phyloP scores from a whole-genome alignment of 2,329 filamentous ascomycete species.

The Cercospora citrullina region DNA sequence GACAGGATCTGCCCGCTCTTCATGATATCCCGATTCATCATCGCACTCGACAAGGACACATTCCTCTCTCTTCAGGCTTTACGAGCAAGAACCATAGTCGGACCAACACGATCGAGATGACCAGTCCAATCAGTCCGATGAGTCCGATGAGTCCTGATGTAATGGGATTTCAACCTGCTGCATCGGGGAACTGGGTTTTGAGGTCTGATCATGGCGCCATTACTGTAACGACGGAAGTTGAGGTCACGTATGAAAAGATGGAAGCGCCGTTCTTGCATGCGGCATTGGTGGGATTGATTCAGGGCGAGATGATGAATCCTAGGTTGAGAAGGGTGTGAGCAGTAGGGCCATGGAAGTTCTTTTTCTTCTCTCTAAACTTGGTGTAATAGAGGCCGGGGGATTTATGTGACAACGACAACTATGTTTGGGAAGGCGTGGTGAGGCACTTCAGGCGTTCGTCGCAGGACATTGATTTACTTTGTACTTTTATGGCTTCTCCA shows the following conservation, averaged over 20 bases:
- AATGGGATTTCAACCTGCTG: neutral
- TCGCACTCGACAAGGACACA: constrained; percentile 14
- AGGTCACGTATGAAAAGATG: constrained; percentile 20
- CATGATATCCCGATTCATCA: neutral
- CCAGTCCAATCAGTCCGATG: neutral
- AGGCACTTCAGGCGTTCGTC: neutral
- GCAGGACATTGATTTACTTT: neutral
- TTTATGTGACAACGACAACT: no score
- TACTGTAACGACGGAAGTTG: constrained; percentile 23
- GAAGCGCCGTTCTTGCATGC: constrained; percentile 35
- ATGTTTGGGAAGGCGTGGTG: no score
- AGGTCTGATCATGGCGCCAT: constrained; percentile 10
- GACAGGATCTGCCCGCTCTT: neutral
- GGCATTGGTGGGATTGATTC: constrained; percentile 34
- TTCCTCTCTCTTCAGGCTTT: constrained; percentile 11
- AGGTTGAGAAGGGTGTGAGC: neutral
- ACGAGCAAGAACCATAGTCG: constrained; percentile 20
- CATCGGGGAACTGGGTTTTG: neutral
- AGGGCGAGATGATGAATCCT: constrained; percentile 22
- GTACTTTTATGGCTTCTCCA: neutral
- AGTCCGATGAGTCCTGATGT: neutral
- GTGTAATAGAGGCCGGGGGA: neutral
- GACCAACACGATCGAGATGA: constrained; percentile 7
- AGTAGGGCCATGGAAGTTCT: neutral
- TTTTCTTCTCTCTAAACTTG: neutral